These are phyloP conservation scores for Lepraria neglecta DNA, from an alignment of 495 filamentous ascomycete genomes.

Conservation along the genomic window DNA sequence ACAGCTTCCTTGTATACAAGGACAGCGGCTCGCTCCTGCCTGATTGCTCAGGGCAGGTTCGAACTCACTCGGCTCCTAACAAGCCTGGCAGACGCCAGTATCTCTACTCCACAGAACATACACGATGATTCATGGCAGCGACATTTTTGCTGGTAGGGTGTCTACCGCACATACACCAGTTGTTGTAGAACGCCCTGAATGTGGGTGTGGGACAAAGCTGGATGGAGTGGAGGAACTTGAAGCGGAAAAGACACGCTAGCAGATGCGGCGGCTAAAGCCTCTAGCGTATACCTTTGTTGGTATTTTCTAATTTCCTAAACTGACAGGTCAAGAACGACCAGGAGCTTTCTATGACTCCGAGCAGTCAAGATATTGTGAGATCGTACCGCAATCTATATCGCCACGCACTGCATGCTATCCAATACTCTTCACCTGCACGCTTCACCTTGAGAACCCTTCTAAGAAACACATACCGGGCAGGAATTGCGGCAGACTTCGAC, in stretches of 20 bases:
- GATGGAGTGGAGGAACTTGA: background rate
- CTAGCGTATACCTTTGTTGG: no score
- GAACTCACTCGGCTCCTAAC: background rate
- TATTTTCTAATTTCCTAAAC: background rate
- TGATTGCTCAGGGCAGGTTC: background rate
- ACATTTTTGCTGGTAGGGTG: background rate
- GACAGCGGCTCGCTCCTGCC: background rate
- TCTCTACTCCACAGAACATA: background rate
- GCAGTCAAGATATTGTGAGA: slow-evolving; percentile 43
- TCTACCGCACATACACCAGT: background rate
- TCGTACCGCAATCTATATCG: slow-evolving; percentile 79
- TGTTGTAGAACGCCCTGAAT: background rate
- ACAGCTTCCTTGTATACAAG: background rate
- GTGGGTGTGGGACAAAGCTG: background rate
- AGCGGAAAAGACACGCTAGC: slow-evolving; percentile 1
- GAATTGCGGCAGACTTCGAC: slow-evolving; percentile 48
- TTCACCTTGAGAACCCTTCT: slow-evolving; percentile 58
- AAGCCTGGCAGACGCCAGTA: background rate
- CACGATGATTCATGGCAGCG: background rate
- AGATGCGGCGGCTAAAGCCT: slow-evolving; percentile 2
- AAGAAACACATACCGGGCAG: slow-evolving; percentile 63
- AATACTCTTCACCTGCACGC: slow-evolving; percentile 71
- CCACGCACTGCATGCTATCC: slow-evolving; percentile 65
- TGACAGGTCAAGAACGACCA: background rate
- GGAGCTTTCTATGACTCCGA: slow-evolving; percentile 7